phyloP scores from a whole-genome alignment of 768 basidiomycete genomes.

The Tephrocybe sp. region DNA sequence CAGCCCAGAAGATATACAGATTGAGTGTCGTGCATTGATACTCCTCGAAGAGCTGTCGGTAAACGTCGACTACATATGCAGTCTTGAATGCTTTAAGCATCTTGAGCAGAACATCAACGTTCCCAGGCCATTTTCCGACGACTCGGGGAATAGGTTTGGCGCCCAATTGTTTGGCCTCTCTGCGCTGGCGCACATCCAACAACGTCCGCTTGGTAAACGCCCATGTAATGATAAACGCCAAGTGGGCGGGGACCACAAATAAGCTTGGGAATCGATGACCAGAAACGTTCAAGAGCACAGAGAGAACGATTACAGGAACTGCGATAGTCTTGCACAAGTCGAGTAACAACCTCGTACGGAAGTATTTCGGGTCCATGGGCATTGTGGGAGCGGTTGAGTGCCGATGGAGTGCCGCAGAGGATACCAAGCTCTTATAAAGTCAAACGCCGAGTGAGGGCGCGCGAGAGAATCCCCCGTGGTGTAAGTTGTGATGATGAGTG shows the following conservation, averaged over 20 bases:
- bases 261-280: slow-evolving; percentile 29
- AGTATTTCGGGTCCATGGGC: slow-evolving; percentile 38
- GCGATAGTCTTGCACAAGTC: slow-evolving; percentile 42
- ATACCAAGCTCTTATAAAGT: neutral
- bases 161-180: slow-evolving; percentile 45
- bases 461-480: slow-evolving; percentile 5
- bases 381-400: neutral
- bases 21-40: slow-evolving; percentile 72
- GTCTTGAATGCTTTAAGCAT: slow-evolving; percentile 55
- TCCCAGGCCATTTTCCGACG: slow-evolving; percentile 75
- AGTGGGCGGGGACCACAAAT: slow-evolving; percentile 33
- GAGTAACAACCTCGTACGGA: slow-evolving; percentile 46
- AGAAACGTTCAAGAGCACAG: slow-evolving; percentile 24
- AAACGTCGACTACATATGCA: slow-evolving; percentile 61
- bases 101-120: slow-evolving; percentile 61
- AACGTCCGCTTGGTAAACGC: slow-evolving; percentile 32
- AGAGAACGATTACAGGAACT: slow-evolving; percentile 38
- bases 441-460: neutral
- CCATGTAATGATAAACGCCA: slow-evolving; percentile 40
- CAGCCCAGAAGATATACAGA: slow-evolving; percentile 63
- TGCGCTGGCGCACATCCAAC: slow-evolving; percentile 31
- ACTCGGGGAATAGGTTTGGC: slow-evolving; percentile 55
- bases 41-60: slow-evolving; percentile 64
- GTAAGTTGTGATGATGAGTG: neutral
- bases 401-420: neutral